Percentiles rank a stretch among this genome's conserved stretches.
Conservation (phyloP, 371 early-diverging fungal species). For the Actinomucor elegans region DNA sequence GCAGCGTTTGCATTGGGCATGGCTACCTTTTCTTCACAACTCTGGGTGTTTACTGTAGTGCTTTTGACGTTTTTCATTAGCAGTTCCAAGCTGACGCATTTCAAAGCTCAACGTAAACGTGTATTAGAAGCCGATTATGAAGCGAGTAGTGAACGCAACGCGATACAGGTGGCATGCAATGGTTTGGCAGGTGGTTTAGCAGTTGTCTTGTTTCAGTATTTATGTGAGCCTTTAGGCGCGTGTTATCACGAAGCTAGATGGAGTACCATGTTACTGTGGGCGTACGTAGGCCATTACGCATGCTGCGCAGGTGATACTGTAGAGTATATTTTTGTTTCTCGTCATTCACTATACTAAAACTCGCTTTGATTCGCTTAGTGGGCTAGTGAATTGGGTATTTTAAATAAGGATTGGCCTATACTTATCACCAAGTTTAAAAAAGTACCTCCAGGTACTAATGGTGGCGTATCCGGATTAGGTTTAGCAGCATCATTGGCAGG, state of each 20-base stretch:
- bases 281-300: conserved; percentile 74
- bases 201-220: conserved; percentile 53
- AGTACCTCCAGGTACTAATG: conserved; percentile 92
- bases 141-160: conserved; percentile 54
- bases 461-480: conserved; percentile 72
- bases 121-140: conserved; percentile 64
- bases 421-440: conserved; percentile 69
- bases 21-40: conserved; percentile 66
- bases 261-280: conserved; percentile 47
- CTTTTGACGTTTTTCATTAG: conserved; percentile 77
- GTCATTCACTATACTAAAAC: neutral
- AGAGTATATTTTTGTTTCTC: too few relatives aligned
- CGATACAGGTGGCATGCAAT: conserved; percentile 81
- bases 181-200: conserved; percentile 73
- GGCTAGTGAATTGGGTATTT: conserved; percentile 86
- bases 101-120: conserved; percentile 67
- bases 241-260: conserved; percentile 32
- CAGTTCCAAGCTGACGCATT: conserved; percentile 78
- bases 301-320: conserved; percentile 88
- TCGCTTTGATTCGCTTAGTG: conserved; percentile 44
- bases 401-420: conserved; percentile 70
- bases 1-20: conserved; percentile 78
- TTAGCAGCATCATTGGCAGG: conserved; percentile 71
- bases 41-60: conserved; percentile 58
- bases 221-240: conserved; percentile 28